Percentiles rank a stretch among this genome's conserved stretches.
Conservation (phyloP, 306 rosid species). For the Rubus parviflorus region DNA sequence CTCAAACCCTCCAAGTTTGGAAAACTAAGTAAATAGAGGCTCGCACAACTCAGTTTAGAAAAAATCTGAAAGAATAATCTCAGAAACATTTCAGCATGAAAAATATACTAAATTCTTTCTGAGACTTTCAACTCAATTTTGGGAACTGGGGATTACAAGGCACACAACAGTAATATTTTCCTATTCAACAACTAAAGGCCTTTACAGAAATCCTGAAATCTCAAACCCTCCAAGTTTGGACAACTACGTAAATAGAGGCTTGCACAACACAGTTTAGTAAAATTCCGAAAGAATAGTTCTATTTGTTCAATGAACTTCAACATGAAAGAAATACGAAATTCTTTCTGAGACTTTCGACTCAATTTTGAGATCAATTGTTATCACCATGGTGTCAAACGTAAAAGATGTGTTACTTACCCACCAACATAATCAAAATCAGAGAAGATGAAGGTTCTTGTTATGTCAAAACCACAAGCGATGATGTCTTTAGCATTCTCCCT, state of each 20-base stretch:
- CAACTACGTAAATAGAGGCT: not conserved
- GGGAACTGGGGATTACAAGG: not conserved
- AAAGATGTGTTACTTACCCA: constrained; percentile 56
- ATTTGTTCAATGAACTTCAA: too few species aligned
- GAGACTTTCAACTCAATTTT: not conserved
- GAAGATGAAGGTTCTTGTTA: constrained; percentile 82
- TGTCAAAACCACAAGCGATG: constrained; percentile 95
- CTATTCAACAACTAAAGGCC: not conserved
- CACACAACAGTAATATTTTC: not conserved
- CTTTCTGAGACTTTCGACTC: not conserved
- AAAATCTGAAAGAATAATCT: not conserved
- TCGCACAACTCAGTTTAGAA: not conserved
- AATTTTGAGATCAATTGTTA: not conserved
- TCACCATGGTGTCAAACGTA: not conserved
- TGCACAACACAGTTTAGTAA: not conserved
- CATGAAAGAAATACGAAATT: not conserved
- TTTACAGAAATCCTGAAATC: not conserved
- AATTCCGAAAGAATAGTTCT: not conserved
- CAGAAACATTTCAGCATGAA: not conserved
- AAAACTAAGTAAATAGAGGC: not conserved
- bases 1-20: not conserved
- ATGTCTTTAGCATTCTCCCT: constrained; percentile 91
- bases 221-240: not conserved
- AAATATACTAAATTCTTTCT: not conserved
- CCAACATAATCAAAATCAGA: constrained; percentile 74